Base-by-base conservation (phyloP, 169 alveolate genomes). In the Plasmodium chabaudi region DNA sequence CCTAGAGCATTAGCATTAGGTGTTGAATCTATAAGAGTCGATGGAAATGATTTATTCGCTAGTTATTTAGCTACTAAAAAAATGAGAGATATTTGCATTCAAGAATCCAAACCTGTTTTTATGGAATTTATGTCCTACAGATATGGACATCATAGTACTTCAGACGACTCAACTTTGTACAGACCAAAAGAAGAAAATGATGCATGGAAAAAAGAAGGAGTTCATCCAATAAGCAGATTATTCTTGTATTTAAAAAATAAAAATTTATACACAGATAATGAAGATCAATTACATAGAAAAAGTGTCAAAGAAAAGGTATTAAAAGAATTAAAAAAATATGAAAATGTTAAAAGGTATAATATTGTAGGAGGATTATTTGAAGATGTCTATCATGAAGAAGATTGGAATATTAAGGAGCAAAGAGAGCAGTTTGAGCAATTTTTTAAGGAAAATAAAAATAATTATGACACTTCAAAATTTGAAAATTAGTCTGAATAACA, bases 71-170 rank as follows among this genome's bases (percentile, higher is more conserved):
- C 99, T 10, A 94, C 96, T 10, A 95, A 96, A 92, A 92, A 93
- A 72, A 97, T 98, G 23, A 96, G 99, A 75, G 97, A 97, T 89
- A 87, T 94, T 77, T 91, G 95, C 63, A 94, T 97, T n/a, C 86
- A 95, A 13, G 71, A 89, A 27, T 73, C 93, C 21, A 88, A 94
- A 27, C 99, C 99, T 10, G 98, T 95, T 15, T 90, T 96, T 67
- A 87, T 97, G 74, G 99, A 98, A 93, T 95, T 94, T 59, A 98
- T 98, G 97, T 95, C 99, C 21, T 98, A 98, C 92, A 95, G 99
- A 68, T 90, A 94, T 59, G 99, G 98, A n/a, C 98, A 97, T 87
- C 99, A 98, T 92, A 96, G 98, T 56, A 98, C 99, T 17, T 94
- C 98, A 15, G 99, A 98, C 88, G 98, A 97, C 72, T 95, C 99